These are phyloP conservation scores for Excoecaria cochinchinensis DNA, from an alignment of 345 rosid genomes.

Conservation along the genomic window DNA sequence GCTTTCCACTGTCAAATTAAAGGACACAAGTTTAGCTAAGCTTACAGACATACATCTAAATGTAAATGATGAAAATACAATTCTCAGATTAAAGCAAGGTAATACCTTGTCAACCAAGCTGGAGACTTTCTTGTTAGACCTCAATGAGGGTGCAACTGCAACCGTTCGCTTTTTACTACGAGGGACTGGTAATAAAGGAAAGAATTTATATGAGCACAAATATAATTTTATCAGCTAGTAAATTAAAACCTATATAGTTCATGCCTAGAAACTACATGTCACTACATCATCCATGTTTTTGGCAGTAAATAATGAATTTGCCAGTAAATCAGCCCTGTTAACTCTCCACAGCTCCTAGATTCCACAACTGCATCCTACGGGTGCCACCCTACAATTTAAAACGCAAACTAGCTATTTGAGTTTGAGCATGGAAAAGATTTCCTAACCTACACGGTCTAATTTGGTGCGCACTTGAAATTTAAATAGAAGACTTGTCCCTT, in stretches of 20 bases:
- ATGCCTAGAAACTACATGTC: not conserved
- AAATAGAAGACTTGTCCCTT: not conserved
- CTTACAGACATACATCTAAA: not conserved
- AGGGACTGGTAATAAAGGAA: constrained; percentile 39
- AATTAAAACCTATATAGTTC: not conserved
- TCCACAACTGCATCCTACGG: not conserved
- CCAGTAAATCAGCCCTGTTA: not conserved
- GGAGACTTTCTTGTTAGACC: constrained; percentile 90
- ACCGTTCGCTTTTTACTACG: constrained; percentile 77
- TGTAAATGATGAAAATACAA: not conserved
- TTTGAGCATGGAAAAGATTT: not conserved
- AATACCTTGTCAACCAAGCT: constrained; percentile 94
- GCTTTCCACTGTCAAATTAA: constrained; percentile 80
- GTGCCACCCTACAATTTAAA: not conserved
- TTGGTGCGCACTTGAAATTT: not conserved
- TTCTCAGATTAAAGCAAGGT: constrained; percentile 9
- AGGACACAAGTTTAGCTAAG: not conserved
- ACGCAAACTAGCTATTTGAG: not conserved
- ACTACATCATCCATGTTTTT: not conserved
- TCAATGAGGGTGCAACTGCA: constrained; percentile 67
- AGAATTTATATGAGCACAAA: constrained; percentile 8
- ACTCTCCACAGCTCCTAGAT: not conserved
- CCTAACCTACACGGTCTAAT: not conserved
- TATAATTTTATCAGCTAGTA: not conserved
- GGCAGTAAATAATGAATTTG: not conserved